Evolutionary conservation across 805 yeast genomes (phyloP).

Genomic region (Starmera dryadoides): DNA sequence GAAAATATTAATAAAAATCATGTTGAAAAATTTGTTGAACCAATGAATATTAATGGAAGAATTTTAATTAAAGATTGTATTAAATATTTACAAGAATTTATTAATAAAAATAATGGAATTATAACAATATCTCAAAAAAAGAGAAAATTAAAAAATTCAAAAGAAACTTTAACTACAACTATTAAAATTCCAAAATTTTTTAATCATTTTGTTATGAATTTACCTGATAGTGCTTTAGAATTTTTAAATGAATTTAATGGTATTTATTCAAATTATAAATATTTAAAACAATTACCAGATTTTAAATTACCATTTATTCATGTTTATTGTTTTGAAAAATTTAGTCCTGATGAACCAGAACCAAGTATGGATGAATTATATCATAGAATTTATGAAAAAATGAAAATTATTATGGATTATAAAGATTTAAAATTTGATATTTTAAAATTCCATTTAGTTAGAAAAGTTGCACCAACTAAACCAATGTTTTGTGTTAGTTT

Average conservation of each 20-base stretch:
- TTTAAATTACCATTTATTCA: conserved; percentile 69
- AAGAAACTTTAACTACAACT: conserved; percentile 11
- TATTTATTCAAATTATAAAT: conserved; percentile 40
- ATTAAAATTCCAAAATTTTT: conserved; percentile 45
- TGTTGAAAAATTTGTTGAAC: conserved; percentile 47
- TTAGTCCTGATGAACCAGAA: conserved; percentile 64
- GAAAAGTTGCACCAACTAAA: conserved; percentile 94
- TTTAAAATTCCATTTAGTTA: conserved; percentile 70
- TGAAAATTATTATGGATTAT: conserved; percentile 34
- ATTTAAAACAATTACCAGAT: conserved; percentile 32
- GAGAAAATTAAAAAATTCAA: conserved; percentile 25
- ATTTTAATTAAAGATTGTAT: conserved; percentile 65
- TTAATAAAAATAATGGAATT: conserved; percentile 26
- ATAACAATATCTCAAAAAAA: conserved; percentile 32
- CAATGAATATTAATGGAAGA: conserved; percentile 77
- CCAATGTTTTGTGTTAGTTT: conserved; percentile 92
- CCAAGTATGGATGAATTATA: conserved; percentile 65
- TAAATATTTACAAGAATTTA: conserved; percentile 39
- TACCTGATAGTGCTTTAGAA: conserved; percentile 87
- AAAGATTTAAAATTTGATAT: conserved; percentile 38
- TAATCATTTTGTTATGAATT: conserved; percentile 85
- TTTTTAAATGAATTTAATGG: conserved; percentile 78
- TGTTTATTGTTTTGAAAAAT: conserved; percentile 90
- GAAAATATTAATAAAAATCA: conserved; percentile 62
- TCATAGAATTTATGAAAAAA: conserved; percentile 52